Percentiles rank a stretch among this genome's conserved stretches.
phyloP scores from a whole-genome alignment of 1,284 basidiomycete species.

The Cryptococcus depauperatus region DNA sequence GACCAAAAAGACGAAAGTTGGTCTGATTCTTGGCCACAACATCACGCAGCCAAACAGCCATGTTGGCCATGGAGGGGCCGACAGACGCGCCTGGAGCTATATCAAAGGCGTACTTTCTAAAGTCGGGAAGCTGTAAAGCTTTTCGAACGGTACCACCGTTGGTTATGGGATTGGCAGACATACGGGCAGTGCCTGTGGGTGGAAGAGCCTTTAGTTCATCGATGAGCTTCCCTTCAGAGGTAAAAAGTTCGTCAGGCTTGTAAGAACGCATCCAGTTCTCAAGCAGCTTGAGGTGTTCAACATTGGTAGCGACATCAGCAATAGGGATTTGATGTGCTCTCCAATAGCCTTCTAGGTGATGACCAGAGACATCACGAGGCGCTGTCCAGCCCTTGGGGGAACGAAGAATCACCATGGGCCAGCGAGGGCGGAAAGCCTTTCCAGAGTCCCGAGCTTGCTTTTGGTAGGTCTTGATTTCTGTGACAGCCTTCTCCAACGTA shows the following conservation, averaged over 20 bases:
- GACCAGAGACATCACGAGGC: slow-evolving; percentile 57
- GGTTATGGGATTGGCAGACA: slow-evolving; percentile 30
- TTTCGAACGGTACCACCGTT: slow-evolving; percentile 53
- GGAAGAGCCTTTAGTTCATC: slow-evolving; percentile 47
- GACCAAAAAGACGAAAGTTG: slow-evolving; percentile 74
- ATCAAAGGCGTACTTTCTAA: slow-evolving; percentile 52
- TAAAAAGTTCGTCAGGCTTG: slow-evolving; percentile 57
- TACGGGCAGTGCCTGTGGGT: slow-evolving; percentile 21
- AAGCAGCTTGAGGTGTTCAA: slow-evolving; percentile 46
- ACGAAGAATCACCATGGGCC: slow-evolving; percentile 74
- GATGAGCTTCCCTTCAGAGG: slow-evolving; percentile 51
- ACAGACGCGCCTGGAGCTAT: slow-evolving; percentile 26
- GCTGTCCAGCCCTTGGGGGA: slow-evolving; percentile 74
- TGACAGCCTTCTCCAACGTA: slow-evolving; percentile 66
- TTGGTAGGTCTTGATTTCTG: slow-evolving; percentile 65
- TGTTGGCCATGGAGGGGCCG: slow-evolving; percentile 22
- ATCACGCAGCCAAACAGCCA: slow-evolving; percentile 29
- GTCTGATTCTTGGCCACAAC: slow-evolving; percentile 61
- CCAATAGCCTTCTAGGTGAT: slow-evolving; percentile 63
- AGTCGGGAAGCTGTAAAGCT: slow-evolving; percentile 58
- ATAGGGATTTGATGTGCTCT: slow-evolving; percentile 39
- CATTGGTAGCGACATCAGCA: slow-evolving; percentile 26
- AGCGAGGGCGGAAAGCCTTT: slow-evolving; percentile 70
- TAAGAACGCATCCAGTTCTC: slow-evolving; percentile 65
- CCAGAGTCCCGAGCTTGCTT: slow-evolving; percentile 59